Conservation (phyloP, 192 early-diverging fungal genomes). For the Chytriomyces sp. region DNA sequence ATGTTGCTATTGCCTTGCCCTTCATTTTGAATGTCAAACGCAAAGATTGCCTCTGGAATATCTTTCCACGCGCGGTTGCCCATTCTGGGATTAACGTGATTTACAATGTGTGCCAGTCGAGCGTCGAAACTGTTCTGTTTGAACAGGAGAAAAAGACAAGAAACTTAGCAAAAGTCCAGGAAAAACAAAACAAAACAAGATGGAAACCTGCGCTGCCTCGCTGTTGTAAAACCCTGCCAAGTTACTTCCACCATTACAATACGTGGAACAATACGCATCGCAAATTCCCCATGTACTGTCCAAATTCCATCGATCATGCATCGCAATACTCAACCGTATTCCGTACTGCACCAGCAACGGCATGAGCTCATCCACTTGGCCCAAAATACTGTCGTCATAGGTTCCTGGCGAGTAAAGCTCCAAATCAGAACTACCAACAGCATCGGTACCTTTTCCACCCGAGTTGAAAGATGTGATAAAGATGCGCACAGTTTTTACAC, state of each 20-base stretch:
- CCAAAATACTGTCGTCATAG: conserved; percentile 29
- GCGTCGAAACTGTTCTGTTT: conserved; percentile 15
- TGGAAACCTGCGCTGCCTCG: not conserved
- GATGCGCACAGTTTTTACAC: conserved; percentile 28
- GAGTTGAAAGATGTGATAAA: conserved; percentile 29
- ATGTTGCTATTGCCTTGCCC: conserved; percentile 31
- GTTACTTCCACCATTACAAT: conserved; percentile 11
- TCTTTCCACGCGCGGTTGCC: conserved; percentile 35
- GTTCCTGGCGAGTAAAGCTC: conserved; percentile 24
- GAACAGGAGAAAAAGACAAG: not conserved
- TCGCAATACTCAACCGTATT: conserved; percentile 20
- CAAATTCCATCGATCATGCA: conserved; percentile 39
- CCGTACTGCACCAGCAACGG: not conserved
- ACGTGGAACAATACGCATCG: conserved; percentile 32
- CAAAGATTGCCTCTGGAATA: conserved; percentile 30
- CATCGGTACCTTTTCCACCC: conserved; percentile 33
- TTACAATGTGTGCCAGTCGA: conserved; percentile 31
- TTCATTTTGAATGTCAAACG: conserved; percentile 38
- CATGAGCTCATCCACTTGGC: conserved; percentile 35
- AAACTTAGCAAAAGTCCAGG: not conserved
- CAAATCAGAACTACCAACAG: conserved; percentile 19
- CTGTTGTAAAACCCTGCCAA: conserved; percentile 34
- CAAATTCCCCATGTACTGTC: conserved; percentile 32
- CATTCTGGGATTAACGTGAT: conserved; percentile 28
- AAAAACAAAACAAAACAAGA: not conserved